These are phyloP conservation scores for Parachlorella kessleri DNA, from an alignment of 139 green algal species.

Conservation along the genomic window DNA sequence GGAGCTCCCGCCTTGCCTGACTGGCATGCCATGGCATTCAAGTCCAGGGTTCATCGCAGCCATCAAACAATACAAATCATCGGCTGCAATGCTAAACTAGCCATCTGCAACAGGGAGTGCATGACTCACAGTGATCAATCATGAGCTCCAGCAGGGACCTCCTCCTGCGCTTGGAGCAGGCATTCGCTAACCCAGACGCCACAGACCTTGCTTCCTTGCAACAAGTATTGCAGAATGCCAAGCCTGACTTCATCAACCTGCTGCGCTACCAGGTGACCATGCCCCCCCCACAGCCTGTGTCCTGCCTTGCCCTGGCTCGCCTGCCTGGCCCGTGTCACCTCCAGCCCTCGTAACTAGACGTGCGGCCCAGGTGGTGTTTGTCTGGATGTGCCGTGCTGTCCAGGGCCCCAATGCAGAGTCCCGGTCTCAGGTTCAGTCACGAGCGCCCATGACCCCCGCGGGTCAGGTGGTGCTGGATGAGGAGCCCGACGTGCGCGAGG, in stretches of 20 bases:
- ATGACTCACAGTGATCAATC: no score
- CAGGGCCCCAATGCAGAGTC: constrained; percentile 58
- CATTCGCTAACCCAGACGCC: no score
- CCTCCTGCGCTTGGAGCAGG: no score
- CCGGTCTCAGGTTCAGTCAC: constrained; percentile 49
- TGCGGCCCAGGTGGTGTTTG: neutral
- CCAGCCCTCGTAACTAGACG: neutral
- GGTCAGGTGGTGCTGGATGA: constrained; percentile 63
- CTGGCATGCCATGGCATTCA: no score
- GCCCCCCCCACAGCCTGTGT: neutral
- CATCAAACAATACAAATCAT: no score
- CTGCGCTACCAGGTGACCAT: constrained; percentile 58
- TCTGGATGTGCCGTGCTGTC: neutral
- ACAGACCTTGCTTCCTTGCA: no score
- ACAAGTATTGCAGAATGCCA: constrained; percentile 40
- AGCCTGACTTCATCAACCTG: constrained; percentile 55
- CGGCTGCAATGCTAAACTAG: no score
- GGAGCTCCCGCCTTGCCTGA: no score
- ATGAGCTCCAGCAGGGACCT: no score
- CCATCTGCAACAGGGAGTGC: no score
- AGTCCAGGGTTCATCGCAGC: no score
- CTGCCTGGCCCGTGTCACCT: neutral
- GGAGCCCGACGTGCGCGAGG: constrained; percentile 61
- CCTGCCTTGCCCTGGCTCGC: neutral
- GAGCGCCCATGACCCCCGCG: constrained; percentile 43